These are phyloP conservation scores for Globisporangium cystogenes DNA, from an alignment of 352 stramenopile genomes.

Conservation along the genomic window DNA sequence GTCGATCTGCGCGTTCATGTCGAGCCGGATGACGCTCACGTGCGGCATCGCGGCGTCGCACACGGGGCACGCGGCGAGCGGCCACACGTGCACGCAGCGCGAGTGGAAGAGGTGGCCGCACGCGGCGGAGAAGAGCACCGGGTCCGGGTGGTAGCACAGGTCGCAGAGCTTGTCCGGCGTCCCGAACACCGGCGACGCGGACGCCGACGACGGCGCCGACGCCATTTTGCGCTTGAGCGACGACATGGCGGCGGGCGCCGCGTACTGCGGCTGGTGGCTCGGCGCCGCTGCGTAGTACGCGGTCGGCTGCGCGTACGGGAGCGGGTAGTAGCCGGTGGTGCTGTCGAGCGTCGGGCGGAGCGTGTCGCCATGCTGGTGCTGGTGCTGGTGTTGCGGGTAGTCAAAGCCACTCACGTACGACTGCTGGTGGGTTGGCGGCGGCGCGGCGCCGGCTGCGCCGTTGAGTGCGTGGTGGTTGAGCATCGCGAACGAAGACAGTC, in stretches of 20 bases:
- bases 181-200: neutral
- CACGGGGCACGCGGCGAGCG: constrained; percentile 52
- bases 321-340: constrained; percentile 8
- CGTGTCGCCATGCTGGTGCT: constrained; percentile 25
- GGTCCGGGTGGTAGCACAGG: constrained; percentile 73
- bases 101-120: constrained; percentile 86
- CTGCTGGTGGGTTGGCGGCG: neutral
- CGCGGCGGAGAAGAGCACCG: constrained; percentile 59
- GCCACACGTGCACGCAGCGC: constrained; percentile 77
- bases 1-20: constrained; percentile 71
- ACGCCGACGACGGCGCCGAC: constrained; percentile 9
- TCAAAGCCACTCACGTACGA: constrained; percentile 17
- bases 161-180: constrained; percentile 52
- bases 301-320: constrained; percentile 2
- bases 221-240: constrained; percentile 39
- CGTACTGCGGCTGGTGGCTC: constrained; percentile 10
- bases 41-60: constrained; percentile 52
- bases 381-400: constrained; percentile 14
- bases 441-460: too few relatives aligned
- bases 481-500: too few relatives aligned
- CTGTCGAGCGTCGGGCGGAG: constrained; percentile 24
- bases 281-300: constrained; percentile 3
- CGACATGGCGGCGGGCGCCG: constrained; percentile 15
- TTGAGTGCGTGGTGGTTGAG: constrained; percentile 2
- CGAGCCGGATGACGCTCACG: constrained; percentile 57